Conservation (phyloP, 805 yeast species). For the Saccharomycopsis malanga region DNA sequence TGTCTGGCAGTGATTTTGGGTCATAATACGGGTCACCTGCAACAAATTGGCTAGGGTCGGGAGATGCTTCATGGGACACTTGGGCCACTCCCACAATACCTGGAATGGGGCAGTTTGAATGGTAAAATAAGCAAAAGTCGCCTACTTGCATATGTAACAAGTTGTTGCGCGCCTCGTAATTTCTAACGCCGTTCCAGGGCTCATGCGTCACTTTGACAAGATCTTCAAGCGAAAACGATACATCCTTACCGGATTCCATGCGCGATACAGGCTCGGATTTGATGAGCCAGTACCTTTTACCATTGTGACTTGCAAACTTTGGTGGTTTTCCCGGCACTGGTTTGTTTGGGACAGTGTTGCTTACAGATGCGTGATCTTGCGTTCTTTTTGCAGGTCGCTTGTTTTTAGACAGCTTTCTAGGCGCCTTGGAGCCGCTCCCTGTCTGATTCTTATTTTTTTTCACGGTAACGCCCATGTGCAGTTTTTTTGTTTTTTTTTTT, state of each 20-base stretch:
- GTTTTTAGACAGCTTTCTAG: not conserved
- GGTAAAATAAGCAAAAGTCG: conserved; percentile 46
- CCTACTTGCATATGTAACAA: conserved; percentile 41
- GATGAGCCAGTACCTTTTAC: conserved; percentile 43
- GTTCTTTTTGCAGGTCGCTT: not conserved
- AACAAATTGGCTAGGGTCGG: conserved; percentile 38
- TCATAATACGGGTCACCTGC: conserved; percentile 41
- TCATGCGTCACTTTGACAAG: conserved; percentile 33
- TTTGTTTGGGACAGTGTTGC: not conserved
- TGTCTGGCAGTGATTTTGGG: conserved; percentile 34
- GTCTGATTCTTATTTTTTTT: too few relatives aligned
- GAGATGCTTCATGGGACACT: conserved; percentile 32
- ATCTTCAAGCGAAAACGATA: conserved; percentile 40
- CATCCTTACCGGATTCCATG: conserved; percentile 43
- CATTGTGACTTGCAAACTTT: conserved; percentile 26
- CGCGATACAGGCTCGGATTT: conserved; percentile 50
- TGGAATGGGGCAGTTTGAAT: conserved; percentile 48
- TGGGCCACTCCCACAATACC: conserved; percentile 47
- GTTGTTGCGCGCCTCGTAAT: conserved; percentile 48
- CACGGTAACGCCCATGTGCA: too few relatives aligned
- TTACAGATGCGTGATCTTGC: not conserved
- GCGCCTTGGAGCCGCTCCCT: not conserved
- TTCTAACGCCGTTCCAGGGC: conserved; percentile 58
- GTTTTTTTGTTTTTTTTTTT: too few relatives aligned
- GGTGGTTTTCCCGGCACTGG: conserved; percentile 27